Evolutionary conservation across 768 basidiomycete genomes (phyloP).

Genomic region (Collybia sordida): DNA sequence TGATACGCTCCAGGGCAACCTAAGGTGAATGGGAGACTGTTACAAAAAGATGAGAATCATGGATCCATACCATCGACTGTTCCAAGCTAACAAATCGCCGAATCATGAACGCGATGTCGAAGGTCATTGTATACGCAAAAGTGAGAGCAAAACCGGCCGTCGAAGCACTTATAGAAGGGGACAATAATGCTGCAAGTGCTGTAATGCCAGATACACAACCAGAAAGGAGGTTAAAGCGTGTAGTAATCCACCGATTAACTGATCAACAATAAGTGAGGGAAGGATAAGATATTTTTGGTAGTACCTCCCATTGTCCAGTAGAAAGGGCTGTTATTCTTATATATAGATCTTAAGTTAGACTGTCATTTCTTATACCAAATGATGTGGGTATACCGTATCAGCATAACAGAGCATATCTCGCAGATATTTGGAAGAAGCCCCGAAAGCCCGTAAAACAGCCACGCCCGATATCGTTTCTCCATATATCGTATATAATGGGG

Average conservation of each 20-base stretch:
- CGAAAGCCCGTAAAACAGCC: slow-evolving; percentile 73
- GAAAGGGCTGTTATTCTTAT: slow-evolving; percentile 63
- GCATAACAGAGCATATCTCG: slow-evolving; percentile 82
- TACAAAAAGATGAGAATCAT: too few relatives aligned
- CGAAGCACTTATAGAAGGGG: slow-evolving; percentile 74
- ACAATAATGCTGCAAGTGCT: slow-evolving; percentile 62
- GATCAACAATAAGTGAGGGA: slow-evolving; percentile 1
- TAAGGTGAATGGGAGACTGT: slow-evolving; percentile 21
- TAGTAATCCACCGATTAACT: slow-evolving; percentile 91
- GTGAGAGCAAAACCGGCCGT: slow-evolving; percentile 85
- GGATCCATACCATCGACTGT: slow-evolving; percentile 76
- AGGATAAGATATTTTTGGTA: slow-evolving; percentile 8
- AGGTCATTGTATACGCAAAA: slow-evolving; percentile 76
- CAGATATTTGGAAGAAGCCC: slow-evolving; percentile 83
- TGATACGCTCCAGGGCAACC: slow-evolving; percentile 87
- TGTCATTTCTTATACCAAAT: not conserved
- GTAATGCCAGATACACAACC: slow-evolving; percentile 72
- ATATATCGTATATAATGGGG: slow-evolving; percentile 43
- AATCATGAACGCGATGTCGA: slow-evolving; percentile 69
- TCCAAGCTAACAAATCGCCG: slow-evolving; percentile 84
- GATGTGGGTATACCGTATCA: slow-evolving; percentile 57
- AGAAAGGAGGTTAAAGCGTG: slow-evolving; percentile 84
- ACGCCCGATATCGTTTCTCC: slow-evolving; percentile 45
- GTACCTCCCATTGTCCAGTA: slow-evolving; percentile 94
- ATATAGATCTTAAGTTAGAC: not conserved